phyloP scores from a whole-genome alignment of 345 rosid species.

The Camelina laxa region DNA sequence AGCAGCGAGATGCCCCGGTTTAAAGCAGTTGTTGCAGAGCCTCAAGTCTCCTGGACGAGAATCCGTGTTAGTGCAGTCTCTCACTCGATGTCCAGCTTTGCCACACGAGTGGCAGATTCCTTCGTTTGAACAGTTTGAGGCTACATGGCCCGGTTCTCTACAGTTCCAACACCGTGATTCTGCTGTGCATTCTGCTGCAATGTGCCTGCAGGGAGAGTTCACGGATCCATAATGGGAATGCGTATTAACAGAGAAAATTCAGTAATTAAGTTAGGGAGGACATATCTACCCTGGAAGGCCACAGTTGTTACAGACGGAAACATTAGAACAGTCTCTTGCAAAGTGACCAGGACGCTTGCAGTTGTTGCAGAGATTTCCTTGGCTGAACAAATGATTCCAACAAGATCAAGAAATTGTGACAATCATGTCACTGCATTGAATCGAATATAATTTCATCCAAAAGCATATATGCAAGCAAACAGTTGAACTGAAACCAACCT shows the following conservation, averaged over 20 bases:
- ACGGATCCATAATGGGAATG: neutral
- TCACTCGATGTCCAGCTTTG: conserved; percentile 88
- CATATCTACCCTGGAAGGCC: conserved; percentile 87
- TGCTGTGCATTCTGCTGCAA: conserved; percentile 92
- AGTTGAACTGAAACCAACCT: conserved; percentile 9
- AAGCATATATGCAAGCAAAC: conserved; percentile 14
- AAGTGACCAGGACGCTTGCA: conserved; percentile 97
- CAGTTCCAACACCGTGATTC: conserved; percentile 95
- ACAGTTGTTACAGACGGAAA: conserved; percentile 95
- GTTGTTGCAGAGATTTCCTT: conserved; percentile 91
- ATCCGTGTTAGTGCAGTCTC: conserved; percentile 76
- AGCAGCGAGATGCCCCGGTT: conserved; percentile 85
- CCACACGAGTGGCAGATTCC: conserved; percentile 98
- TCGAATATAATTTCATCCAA: neutral
- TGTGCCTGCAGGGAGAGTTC: conserved; percentile 63
- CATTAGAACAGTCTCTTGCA: conserved; percentile 98
- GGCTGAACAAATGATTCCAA: conserved; percentile 57
- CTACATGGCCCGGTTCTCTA: conserved; percentile 92
- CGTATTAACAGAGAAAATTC: neutral
- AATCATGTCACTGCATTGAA: conserved; percentile 3
- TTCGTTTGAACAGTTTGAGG: conserved; percentile 83
- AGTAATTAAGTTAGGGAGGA: neutral
- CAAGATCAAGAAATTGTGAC: conserved; percentile 19
- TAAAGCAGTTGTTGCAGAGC: conserved; percentile 95
- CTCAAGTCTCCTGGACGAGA: conserved; percentile 78